Percentiles rank a stretch among this genome's conserved stretches.
phyloP scores from a whole-genome alignment of 2,329 filamentous ascomycete genomes.

The Dothideomycetidae sp. region DNA sequence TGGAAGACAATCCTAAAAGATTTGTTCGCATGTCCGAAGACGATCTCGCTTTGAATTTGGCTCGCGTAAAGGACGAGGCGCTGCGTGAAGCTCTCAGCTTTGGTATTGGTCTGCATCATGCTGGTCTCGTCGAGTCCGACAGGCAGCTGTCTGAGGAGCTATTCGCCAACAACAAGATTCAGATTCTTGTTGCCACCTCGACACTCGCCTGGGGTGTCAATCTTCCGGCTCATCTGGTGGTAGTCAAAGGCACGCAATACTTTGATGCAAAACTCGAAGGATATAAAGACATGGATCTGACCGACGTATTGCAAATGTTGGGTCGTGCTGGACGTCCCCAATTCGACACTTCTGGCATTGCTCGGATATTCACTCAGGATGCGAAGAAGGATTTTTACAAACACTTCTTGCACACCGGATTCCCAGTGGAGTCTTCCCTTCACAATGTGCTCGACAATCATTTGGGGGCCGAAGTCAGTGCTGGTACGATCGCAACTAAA shows the following conservation, averaged over 20 bases:
- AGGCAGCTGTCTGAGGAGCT: constrained; percentile 83
- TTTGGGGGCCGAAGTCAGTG: constrained; percentile 84
- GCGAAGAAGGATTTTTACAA: constrained; percentile 99
- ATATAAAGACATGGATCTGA: constrained; percentile 98
- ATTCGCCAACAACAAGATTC: constrained; percentile 95
- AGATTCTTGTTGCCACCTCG: constrained; percentile 88
- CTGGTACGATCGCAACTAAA: constrained; percentile 82
- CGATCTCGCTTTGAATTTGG: constrained; percentile 75
- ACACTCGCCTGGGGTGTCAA: constrained; percentile 98
- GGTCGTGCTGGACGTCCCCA: constrained; percentile 90
- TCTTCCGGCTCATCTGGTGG: constrained; percentile 85
- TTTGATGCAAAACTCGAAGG: constrained; percentile 96
- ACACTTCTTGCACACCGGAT: constrained; percentile 94
- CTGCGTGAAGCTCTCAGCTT: constrained; percentile 90
- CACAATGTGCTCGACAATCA: constrained; percentile 97
- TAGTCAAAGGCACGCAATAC: constrained; percentile 96
- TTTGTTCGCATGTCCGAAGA: constrained; percentile 94
- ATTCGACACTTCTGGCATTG: constrained; percentile 91
- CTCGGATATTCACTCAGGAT: constrained; percentile 93
- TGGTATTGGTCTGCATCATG: constrained; percentile 92
- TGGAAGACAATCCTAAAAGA: constrained; percentile 92
- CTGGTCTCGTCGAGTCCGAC: constrained; percentile 89
- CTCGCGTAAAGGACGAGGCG: constrained; percentile 82
- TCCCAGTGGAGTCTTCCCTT: constrained; percentile 89
- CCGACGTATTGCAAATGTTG: constrained; percentile 95